Base-by-base conservation (phyloP, 345 rosid species). In the Brassica juncea region DNA sequence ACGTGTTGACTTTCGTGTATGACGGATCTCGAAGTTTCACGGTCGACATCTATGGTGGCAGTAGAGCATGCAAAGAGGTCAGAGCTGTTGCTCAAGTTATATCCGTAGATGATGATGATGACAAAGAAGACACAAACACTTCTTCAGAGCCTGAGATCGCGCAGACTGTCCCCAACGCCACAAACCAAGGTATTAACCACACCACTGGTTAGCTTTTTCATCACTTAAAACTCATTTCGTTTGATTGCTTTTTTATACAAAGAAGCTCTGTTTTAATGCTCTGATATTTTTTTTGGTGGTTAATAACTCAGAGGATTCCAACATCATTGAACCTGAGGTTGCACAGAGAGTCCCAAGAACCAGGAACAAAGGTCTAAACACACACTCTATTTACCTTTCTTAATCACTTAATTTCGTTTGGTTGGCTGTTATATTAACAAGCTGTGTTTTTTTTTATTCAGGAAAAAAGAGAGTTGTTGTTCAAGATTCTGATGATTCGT, bases 141-240 rank as follows among this genome's bases (percentile, higher is more conserved):
- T 67, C 71, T 67, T 67, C 57, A 5, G 19, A 67, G 1, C 57
- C n/a, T 65, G 69, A 65, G 28, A 16, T 64, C n/a, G 7, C 25
- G 0, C 37, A 34, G 21, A 34, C 68, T 15, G 25, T 64, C 14
- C 68, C 47, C 12, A 34, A 2, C 2, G 27, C 31, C 30, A 16
- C 4, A 12, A 37, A 66, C 52, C 42, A 47, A 47, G 54, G 54
- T 47, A 7, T 19, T 52, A 52, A 52, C 5, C 8, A 3, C 14
- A 55, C 35, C 30, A 58, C 8, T 60, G 1, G 9, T 54, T 57
- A 57, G 12, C 30, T 35, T 6, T 58, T 58, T 44, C 14, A 58
- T 58, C 62, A 58, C 62, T 58, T 57, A 0, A 35, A 11, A 49
- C n/a, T 58, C 63, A 58, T 21, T 58, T 58, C 3, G 63, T 58